Base-by-base conservation (phyloP, 2,329 filamentous ascomycete genomes). In the Phaeomoniella chlamydospora region DNA sequence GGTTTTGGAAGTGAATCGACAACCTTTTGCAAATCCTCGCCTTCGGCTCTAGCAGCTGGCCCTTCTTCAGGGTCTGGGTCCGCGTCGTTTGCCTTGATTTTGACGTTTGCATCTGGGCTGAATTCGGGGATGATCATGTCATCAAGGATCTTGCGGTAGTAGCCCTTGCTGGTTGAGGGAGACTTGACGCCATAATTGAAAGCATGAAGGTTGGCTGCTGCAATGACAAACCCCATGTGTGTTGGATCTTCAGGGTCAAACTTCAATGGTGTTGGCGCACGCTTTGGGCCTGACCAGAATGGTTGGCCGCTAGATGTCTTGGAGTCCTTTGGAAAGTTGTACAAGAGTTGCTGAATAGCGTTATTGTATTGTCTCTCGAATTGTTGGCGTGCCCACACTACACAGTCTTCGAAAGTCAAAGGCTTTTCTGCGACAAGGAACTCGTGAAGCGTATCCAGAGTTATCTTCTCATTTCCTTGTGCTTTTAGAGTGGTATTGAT, bases 221-320 rank as follows among this genome's bases (percentile, higher is more conserved):
- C 77, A 42, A 92, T 74, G 37, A 98, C 68, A 54, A 94, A 98
- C 26, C 73, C 75, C 52, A 88, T 79, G 60, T 98, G 90, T 15
- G 85, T 90, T 9, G 77, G 68, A 59, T 94, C 90, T 41, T 77
- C 72, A 33, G 78, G 60, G 49, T 94, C 83, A 47, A 98, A 98
- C 56, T 83, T 87, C 53, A 96, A 68, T 44, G 88, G 72, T 43
- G 92, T 85, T 4, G 90, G 90, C 10, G 90, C 90, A 51, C 90
- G 85, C 74, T 98, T 98, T 34, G 90, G 90, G 9, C 90, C 88
- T 18, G 90, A 96, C 90, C 90, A 98, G 71, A 98, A 98, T 1
- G 76, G 81, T 43, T 87, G 82, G 18, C 90, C 90, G 26, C 74
- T 80, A 2, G 86, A 92, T 1, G 90, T 94, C 37, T 72, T 76